Conservation (phyloP, 306 rosid species). For the Sphenostylis stenocarpa region DNA sequence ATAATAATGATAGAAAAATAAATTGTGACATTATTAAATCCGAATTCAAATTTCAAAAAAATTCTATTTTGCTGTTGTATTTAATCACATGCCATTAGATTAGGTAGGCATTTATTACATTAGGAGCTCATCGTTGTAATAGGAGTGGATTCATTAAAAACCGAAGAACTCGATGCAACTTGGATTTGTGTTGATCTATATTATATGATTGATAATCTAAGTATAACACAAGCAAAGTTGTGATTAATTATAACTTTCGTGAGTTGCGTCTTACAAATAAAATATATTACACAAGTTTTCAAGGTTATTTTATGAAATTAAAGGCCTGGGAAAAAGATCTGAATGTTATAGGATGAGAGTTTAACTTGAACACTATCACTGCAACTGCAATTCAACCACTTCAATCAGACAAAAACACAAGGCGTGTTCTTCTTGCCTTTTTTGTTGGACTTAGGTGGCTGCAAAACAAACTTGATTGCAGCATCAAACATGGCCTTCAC, state of each 20-base stretch:
- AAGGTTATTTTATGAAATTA: neutral
- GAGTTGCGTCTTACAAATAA: neutral
- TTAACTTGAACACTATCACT: neutral
- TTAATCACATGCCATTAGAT: neutral
- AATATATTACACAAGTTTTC: neutral
- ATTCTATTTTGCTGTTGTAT: neutral
- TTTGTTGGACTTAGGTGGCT: neutral
- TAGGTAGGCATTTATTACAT: neutral
- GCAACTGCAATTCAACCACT: neutral
- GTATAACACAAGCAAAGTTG: neutral
- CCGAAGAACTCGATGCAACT: neutral
- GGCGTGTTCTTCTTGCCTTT: neutral
- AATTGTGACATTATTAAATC: neutral
- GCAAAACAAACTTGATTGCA: slow-evolving; percentile 11
- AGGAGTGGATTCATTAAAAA: neutral
- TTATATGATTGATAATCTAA: neutral
- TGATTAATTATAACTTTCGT: neutral
- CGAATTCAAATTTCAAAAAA: neutral
- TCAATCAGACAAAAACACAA: neutral
- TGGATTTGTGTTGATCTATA: neutral
- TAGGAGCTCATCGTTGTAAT: neutral
- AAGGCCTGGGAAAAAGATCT: neutral
- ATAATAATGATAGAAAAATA: neutral
- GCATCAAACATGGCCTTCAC: slow-evolving; percentile 1
- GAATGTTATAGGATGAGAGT: neutral